Evolutionary conservation across 139 green algal genomes (phyloP).

Genomic region (Auxenochlorella pyrenoidosa): DNA sequence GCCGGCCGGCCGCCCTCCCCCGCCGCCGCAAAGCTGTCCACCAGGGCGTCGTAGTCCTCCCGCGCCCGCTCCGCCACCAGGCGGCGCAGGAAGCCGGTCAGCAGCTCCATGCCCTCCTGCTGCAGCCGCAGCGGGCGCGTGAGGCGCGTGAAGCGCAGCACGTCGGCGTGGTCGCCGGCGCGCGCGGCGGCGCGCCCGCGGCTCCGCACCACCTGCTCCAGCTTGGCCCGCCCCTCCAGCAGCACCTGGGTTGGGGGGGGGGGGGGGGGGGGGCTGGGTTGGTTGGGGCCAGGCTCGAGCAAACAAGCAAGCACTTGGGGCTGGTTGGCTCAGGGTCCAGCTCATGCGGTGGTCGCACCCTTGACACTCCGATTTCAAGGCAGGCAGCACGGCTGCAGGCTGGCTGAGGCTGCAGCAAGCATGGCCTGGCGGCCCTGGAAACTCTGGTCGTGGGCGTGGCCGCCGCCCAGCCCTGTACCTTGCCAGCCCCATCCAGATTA

Average conservation of each 20-base stretch:
- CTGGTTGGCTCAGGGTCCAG: background rate
- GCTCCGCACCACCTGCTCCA: slow-evolving; percentile 74
- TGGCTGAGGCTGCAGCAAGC: too few relatives aligned
- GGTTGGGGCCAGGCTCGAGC: background rate
- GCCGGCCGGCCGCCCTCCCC: slow-evolving; percentile 39
- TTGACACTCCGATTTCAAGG: too few relatives aligned
- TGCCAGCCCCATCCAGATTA: too few relatives aligned
- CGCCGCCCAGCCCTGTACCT: too few relatives aligned
- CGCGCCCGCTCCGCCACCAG: slow-evolving; percentile 58
- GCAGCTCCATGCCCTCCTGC: slow-evolving; percentile 72
- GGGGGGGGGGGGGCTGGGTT: background rate
- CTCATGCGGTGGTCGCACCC: too few relatives aligned
- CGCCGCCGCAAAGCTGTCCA: slow-evolving; percentile 41
- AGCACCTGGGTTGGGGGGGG: slow-evolving; percentile 65
- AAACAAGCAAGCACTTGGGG: too few relatives aligned
- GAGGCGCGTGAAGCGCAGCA: slow-evolving; percentile 83
- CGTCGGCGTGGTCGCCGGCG: slow-evolving; percentile 65
- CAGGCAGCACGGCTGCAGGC: too few relatives aligned
- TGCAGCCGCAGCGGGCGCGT: slow-evolving; percentile 82
- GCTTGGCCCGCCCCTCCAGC: slow-evolving; percentile 59
- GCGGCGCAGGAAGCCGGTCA: slow-evolving; percentile 65
- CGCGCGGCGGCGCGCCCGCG: slow-evolving; percentile 68
- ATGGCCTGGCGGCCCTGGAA: too few relatives aligned
- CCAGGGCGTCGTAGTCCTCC: slow-evolving; percentile 65
- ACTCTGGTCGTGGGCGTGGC: too few relatives aligned